Evolutionary conservation across 768 basidiomycete genomes (phyloP), one percentile per base, ranked within the genome.

Genomic region (Rhodotorula taiwanensis): DNA sequence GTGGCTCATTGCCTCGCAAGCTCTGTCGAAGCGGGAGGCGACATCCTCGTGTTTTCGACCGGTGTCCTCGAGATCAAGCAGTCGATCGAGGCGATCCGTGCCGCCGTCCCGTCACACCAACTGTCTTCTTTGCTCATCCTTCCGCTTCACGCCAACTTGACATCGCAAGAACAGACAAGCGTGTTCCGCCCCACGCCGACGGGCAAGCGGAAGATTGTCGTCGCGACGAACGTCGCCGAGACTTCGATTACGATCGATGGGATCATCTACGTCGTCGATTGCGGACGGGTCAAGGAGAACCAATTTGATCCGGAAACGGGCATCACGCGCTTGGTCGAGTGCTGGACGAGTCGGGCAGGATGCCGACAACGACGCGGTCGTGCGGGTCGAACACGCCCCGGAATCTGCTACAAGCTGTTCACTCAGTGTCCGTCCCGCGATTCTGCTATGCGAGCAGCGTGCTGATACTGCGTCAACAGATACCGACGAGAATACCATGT

Each of bases 251-350:
- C 74, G 36, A 90, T 95, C 59, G 87, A 92, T 71, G 89, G 94
- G 69, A 89, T 95, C 30, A 89, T 94, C 15, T 92, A 89, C 71
- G 93, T 98, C 34, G 84, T 97, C 48, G 94, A 98, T 72, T 82
- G 87, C 0, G 93, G 83, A 23, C 85, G 86, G 71, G 81, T 91
- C 72, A 95, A 95, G 76, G 88, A 93, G 76, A 83, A 87, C 72
- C 82, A 84, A 21, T 97, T 90, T 72, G 90, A 97, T 71, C 76
- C 85, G 0, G 85, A 85, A 44, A 82, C 80, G 3, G 83, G 86
- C 30, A 78, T 95, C 68, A 86, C 89, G 33, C 78, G 80, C 53
- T 77, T 97, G n/a, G 82, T 81, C 10, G 92, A 95, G 72, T 81
- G 80, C 42, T 89, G 87, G 84, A 80, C 86, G 56, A 84, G 83